A percentile compares a stretch with the other conserved stretches of the same genome.
These are phyloP conservation scores for Chamaecrista fasciculata DNA, from an alignment of 306 rosid genomes.

Conservation along the genomic window DNA sequence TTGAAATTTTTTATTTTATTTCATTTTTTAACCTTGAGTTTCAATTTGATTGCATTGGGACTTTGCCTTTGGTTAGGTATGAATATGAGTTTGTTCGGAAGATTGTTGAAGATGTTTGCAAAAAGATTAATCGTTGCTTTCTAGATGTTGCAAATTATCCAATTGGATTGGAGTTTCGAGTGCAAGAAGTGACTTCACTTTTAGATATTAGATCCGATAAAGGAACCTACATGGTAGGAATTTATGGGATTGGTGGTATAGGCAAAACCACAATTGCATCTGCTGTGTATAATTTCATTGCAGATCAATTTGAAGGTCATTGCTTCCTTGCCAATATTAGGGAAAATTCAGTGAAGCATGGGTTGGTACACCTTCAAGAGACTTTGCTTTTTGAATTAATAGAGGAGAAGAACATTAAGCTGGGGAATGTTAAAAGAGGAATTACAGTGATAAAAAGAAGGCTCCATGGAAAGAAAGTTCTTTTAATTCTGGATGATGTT, in stretches of 20 bases:
- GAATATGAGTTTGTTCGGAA: neutral
- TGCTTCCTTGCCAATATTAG: neutral
- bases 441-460: neutral
- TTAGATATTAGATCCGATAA: neutral
- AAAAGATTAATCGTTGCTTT: neutral
- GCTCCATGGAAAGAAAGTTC: neutral
- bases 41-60: too few relatives aligned
- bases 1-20: too few relatives aligned
- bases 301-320: neutral
- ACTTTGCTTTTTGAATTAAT: neutral
- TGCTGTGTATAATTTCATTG: neutral
- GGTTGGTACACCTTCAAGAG: neutral
- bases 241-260: slow-evolving; percentile 7
- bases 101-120: neutral
- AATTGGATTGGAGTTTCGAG: neutral
- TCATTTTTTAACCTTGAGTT: too few relatives aligned
- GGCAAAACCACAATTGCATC: neutral
- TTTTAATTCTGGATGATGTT: neutral
- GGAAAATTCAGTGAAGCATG: neutral
- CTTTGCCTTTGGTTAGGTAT: neutral
- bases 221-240: neutral
- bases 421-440: neutral
- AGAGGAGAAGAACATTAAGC: neutral
- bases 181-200: neutral
- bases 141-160: neutral